Evolutionary conservation across 2,329 filamentous ascomycete species (phyloP).

Genomic region (Colletotrichum scovillei): DNA sequence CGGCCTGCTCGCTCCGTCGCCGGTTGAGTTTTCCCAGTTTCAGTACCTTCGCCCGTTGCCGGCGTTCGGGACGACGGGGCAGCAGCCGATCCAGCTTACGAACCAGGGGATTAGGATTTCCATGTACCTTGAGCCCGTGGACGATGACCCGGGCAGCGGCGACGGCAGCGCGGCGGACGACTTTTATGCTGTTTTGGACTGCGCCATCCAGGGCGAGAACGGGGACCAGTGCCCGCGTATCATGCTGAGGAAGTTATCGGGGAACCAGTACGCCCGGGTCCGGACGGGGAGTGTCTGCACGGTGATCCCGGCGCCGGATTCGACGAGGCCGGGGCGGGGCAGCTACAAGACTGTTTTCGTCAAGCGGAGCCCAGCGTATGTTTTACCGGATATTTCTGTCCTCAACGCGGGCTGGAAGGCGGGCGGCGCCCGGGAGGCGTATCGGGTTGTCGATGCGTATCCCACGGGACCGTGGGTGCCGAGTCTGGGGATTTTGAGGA

Average conservation of each 20-base stretch:
- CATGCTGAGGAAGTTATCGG: not conserved
- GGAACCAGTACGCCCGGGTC: conserved; percentile 1
- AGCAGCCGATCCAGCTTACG: conserved; percentile 2
- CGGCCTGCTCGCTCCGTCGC: not conserved
- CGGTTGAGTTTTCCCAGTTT: not conserved
- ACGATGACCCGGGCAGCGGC: not conserved
- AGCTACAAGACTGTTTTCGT: not conserved
- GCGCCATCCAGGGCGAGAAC: not conserved
- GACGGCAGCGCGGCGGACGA: not conserved
- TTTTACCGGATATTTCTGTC: not conserved
- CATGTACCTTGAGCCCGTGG: not conserved
- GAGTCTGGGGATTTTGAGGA: not conserved
- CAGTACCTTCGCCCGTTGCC: not conserved
- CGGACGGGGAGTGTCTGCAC: not conserved
- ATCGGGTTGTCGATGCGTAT: not conserved
- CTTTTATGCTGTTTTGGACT: not conserved
- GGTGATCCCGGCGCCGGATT: not conserved
- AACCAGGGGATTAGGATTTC: not conserved
- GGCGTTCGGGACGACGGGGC: not conserved
- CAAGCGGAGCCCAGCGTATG: not conserved
- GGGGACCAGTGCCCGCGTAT: not conserved
- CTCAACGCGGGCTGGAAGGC: not conserved
- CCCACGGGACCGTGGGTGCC: not conserved
- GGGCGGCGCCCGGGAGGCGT: not conserved
- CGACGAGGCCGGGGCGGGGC: not conserved